Evolutionary conservation across 2,329 filamentous ascomycete species (phyloP), one percentile per base, ranked within the genome.

Genomic region (Intubia oerlemansii): DNA sequence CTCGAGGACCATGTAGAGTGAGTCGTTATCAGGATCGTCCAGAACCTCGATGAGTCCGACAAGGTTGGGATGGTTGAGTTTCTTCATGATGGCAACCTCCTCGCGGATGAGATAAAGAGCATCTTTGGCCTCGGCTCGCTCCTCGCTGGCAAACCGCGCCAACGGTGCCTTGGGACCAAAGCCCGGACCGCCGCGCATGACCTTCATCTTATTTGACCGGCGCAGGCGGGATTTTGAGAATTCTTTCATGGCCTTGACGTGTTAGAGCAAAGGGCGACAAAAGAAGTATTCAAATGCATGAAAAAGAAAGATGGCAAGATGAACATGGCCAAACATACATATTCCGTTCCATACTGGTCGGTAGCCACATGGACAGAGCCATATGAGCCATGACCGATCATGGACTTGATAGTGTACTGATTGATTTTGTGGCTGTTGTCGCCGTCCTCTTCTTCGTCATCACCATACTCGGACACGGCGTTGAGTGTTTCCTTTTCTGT

Each of bases 11-110:
- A 98, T 95, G 53, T 93, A 98, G 10, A 98, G 54, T 4, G 84
- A 92, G 49, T 98, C 88, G 45, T 93, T 82, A 27, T 85, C 74
- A 0, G 88, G 85, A 44, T 95, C 88, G 46, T 95, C 88, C 29
- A 98, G 57, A 4, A 98, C 88, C 51, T 98, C 88, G 38, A 91
- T 80, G 28, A 98, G 56, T 25, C 77, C 72, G 10, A 95, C 85
- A n/a, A 98, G 57, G 44, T 95, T 98, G 17, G 72, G 75, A 44
- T 98, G 88, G 44, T 93, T 73, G 26, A 95, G 62, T 53, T 95
- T 95, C 59, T 95, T 98, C 84, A 98, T 95, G 45, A 95, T 90
- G 33, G 88, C 88, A 42, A 95, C 88, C 50, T 98, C 88, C 48
- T 92, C 79, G 35, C 82, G 77, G 48, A 98, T 95, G 34, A 95